Conservation (phyloP, 1,284 basidiomycete species). For the Sphaerobolus stellatus region DNA sequence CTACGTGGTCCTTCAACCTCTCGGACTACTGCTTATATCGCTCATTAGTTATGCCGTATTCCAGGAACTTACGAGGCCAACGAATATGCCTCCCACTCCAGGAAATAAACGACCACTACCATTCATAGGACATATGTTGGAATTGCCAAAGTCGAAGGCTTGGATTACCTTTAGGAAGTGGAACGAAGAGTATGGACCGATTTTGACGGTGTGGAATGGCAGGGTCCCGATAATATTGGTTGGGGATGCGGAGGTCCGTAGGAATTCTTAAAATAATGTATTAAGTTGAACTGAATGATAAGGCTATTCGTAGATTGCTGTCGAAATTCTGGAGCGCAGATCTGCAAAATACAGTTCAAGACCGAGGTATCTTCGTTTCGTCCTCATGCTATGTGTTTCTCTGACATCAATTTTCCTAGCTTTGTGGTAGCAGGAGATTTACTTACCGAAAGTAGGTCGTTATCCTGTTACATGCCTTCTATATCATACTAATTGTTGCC, state of each 20-base stretch:
- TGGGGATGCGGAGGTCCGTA: slow-evolving; percentile 8
- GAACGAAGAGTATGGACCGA: slow-evolving; percentile 11
- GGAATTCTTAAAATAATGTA: not conserved
- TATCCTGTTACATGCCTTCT: not conserved
- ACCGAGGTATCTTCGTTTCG: slow-evolving; percentile 1
- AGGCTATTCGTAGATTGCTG: slow-evolving; percentile 1
- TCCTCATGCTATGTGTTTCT: not conserved
- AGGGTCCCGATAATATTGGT: slow-evolving; percentile 9
- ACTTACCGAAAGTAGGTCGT: slow-evolving; percentile 9
- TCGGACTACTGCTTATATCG: not conserved
- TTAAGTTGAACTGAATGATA: not conserved
- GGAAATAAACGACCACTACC: slow-evolving; percentile 10
- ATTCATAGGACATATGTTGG: slow-evolving; percentile 8
- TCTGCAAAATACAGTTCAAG: slow-evolving; percentile 11
- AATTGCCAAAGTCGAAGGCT: slow-evolving; percentile 11
- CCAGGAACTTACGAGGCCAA: slow-evolving; percentile 3
- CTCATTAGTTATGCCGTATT: slow-evolving; percentile 1
- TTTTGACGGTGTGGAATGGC: slow-evolving; percentile 13
- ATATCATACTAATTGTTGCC: not conserved
- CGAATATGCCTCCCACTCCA: slow-evolving; percentile 11
- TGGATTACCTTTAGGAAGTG: slow-evolving; percentile 13
- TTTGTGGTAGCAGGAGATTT: slow-evolving; percentile 12
- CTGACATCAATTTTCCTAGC: not conserved
- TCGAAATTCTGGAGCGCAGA: slow-evolving; percentile 9
- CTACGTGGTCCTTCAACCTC: not conserved